Percentiles rank a stretch among this genome's conserved stretches.
phyloP scores from a whole-genome alignment of 805 yeast species.

The Ogataea siamensis region DNA sequence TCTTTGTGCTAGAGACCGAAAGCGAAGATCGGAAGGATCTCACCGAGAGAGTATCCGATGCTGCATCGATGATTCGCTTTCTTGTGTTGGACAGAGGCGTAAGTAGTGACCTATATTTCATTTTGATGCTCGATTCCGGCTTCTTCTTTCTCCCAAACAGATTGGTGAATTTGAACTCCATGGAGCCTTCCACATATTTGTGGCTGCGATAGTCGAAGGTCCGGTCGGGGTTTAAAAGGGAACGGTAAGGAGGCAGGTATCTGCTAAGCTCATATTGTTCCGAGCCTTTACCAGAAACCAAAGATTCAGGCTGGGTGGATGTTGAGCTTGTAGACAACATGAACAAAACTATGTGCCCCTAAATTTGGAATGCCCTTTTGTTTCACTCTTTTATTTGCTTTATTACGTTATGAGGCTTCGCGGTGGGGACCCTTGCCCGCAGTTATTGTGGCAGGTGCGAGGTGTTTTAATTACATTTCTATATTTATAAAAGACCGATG shows the following conservation, averaged over 20 bases:
- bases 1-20: slow-evolving; percentile 15
- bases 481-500: slow-evolving; percentile 21
- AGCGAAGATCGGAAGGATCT: slow-evolving; percentile 35
- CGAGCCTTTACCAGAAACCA: background rate
- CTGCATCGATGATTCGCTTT: slow-evolving; percentile 38
- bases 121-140: slow-evolving; percentile 32
- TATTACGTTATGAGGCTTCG: slow-evolving; percentile 8
- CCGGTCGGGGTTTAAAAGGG: slow-evolving; percentile 47
- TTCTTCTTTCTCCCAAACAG: slow-evolving; percentile 14
- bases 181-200: slow-evolving; percentile 32
- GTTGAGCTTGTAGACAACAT: slow-evolving; percentile 1
- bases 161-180: slow-evolving; percentile 18
- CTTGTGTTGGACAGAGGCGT: slow-evolving; percentile 32
- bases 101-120: slow-evolving; percentile 48
- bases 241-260: slow-evolving; percentile 52
- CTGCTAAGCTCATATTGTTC: slow-evolving; percentile 21
- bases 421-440: slow-evolving; percentile 11
- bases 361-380: background rate
- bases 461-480: slow-evolving; percentile 1
- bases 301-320: slow-evolving; percentile 6
- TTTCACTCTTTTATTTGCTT: slow-evolving; percentile 1
- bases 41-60: slow-evolving; percentile 42
- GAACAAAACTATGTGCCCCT: slow-evolving; percentile 3
- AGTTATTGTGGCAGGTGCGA: slow-evolving; percentile 8
- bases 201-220: slow-evolving; percentile 52